Evolutionary conservation across 768 basidiomycete genomes (phyloP).

Genomic region (Hysterangium stoloniferum): DNA sequence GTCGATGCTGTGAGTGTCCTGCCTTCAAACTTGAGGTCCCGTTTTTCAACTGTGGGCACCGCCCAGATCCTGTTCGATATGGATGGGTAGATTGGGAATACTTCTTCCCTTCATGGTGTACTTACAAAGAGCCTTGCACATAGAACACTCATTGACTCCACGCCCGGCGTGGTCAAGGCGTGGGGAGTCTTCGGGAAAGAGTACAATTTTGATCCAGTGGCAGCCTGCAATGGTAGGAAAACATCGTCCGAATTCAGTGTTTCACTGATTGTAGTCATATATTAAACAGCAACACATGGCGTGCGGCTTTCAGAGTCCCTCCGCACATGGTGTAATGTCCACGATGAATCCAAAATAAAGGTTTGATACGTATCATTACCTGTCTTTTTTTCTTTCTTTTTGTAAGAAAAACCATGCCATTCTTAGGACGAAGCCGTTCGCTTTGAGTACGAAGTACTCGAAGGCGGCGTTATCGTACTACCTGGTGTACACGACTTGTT

Average conservation of each 20-base stretch:
- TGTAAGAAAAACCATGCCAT: too few relatives aligned
- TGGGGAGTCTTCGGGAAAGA: conserved; percentile 66
- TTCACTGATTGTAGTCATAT: too few relatives aligned
- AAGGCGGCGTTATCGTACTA: conserved; percentile 53
- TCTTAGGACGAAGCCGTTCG: conserved; percentile 58
- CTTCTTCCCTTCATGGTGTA: neutral
- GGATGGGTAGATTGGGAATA: conserved; percentile 21
- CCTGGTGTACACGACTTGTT: conserved; percentile 59
- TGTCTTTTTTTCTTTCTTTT: neutral
- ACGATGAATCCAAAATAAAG: conserved; percentile 46
- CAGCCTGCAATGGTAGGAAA: conserved; percentile 19
- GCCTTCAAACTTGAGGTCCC: neutral
- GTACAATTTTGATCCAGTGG: conserved; percentile 51
- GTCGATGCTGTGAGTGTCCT: conserved; percentile 21
- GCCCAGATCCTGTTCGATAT: conserved; percentile 25
- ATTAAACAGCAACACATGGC: conserved; percentile 55
- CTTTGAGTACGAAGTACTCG: conserved; percentile 70
- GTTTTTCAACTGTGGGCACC: neutral
- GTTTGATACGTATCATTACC: conserved; percentile 28
- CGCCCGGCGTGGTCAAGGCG: conserved; percentile 70
- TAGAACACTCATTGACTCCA: conserved; percentile 75
- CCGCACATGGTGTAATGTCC: conserved; percentile 56
- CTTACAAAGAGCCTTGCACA: conserved; percentile 9
- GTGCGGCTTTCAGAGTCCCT: conserved; percentile 70
- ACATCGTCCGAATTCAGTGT: neutral